phyloP scores from a whole-genome alignment of 2,329 filamentous ascomycete species.

The Epichloe bromicola region DNA sequence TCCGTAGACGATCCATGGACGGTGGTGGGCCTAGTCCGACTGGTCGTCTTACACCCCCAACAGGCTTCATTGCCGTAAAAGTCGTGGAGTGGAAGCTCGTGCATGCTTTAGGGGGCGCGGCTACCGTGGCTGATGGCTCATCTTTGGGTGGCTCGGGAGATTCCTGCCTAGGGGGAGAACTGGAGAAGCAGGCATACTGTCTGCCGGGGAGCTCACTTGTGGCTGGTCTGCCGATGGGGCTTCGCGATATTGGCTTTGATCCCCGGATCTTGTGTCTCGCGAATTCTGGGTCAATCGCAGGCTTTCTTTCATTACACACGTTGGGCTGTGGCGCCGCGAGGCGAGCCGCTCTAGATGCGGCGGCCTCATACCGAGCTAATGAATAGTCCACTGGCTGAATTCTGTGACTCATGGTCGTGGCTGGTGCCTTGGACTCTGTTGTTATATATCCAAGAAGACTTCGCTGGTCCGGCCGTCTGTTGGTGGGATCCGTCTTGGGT shows the following conservation, averaged over 20 bases:
- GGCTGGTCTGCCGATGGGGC: conserved; percentile 13
- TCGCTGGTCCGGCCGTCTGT: conserved; percentile 25
- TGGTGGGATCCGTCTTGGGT: conserved; percentile 16
- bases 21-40: conserved; percentile 31
- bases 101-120: conserved; percentile 19
- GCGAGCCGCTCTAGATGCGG: conserved; percentile 11
- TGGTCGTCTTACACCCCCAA: conserved; percentile 30
- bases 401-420: conserved; percentile 4
- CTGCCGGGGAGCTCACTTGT: conserved; percentile 21
- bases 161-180: conserved; percentile 33
- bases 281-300: conserved; percentile 18
- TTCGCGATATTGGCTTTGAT: conserved; percentile 22
- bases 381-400: conserved; percentile 9
- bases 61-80: conserved; percentile 25
- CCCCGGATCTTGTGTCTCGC: conserved; percentile 29
- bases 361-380: conserved; percentile 14
- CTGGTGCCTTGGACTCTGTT: conserved; percentile 9
- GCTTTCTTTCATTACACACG: conserved; percentile 5
- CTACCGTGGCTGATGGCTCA: conserved; percentile 13
- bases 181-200: conserved; percentile 45
- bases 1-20: conserved; percentile 36
- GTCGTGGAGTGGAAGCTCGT: conserved; percentile 41
- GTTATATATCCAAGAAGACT: conserved; percentile 30
- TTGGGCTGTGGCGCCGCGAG: conserved; percentile 5
- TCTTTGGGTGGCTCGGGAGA: conserved; percentile 11